Base-by-base conservation (phyloP, 164 flowering plant species). In the Warburgia ugandensis region DNA sequence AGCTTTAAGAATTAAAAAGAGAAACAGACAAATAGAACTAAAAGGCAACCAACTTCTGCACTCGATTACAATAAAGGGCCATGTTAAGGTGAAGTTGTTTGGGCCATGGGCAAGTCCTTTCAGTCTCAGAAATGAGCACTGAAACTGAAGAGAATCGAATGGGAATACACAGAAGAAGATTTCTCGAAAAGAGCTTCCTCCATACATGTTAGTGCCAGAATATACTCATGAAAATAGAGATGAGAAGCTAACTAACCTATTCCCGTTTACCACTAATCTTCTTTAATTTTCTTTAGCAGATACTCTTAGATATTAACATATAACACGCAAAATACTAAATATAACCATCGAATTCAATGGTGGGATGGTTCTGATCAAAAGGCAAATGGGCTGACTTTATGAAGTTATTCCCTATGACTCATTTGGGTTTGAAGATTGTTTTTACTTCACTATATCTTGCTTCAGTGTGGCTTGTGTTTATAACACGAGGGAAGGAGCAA, bases 1-100 rank as follows among this genome's bases (percentile, higher is more conserved):
- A n/a, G n/a, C n/a, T n/a, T n/a, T n/a, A n/a, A n/a, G n/a, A n/a
- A n/a, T n/a, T n/a, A n/a, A n/a, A n/a, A n/a, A n/a, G n/a, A n/a
- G n/a, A n/a, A n/a, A n/a, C n/a, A n/a, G n/a, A n/a, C n/a, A n/a
- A n/a, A n/a, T n/a, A n/a, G n/a, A n/a, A n/a, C n/a, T n/a, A n/a
- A n/a, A n/a, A n/a, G n/a, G n/a, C n/a, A n/a, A n/a, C n/a, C n/a
- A n/a, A n/a, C n/a, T n/a, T n/a, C n/a, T n/a, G n/a, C n/a, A n/a
- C n/a, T n/a, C n/a, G n/a, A n/a, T n/a, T n/a, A n/a, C n/a, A n/a
- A n/a, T n/a, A n/a, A n/a, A n/a, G n/a, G n/a, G n/a, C n/a, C n/a
- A n/a, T n/a, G n/a, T n/a, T n/a, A n/a, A 54, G 5, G 49, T 54
- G 58, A 54, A 54, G 49, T n/a, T 54, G 26, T 29, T 54, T 20